Percentiles rank a stretch among this genome's conserved stretches.
Evolutionary conservation across 257 asterid species (phyloP).

Genomic region (Fraxinus quadrangulata): DNA sequence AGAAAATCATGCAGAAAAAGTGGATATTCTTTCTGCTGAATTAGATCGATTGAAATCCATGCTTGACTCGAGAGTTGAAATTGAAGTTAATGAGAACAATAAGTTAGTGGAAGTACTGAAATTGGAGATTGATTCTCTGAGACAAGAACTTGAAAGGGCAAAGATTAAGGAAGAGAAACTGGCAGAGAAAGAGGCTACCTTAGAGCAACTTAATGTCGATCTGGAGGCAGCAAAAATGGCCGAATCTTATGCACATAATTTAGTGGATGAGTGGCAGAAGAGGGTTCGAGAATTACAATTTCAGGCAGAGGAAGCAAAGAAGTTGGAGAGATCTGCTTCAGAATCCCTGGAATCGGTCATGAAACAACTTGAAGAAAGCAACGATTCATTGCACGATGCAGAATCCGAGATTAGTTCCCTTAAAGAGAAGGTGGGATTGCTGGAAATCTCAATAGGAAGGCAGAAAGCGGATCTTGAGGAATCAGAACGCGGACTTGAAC

Average conservation of each 20-base stretch:
- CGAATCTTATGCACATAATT: conserved; percentile 64
- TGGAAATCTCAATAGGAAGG: conserved; percentile 68
- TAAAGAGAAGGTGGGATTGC: conserved; percentile 71
- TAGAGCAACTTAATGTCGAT: conserved; percentile 82
- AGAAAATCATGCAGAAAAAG: conserved; percentile 65
- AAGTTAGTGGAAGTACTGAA: not conserved
- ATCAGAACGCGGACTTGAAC: conserved; percentile 51
- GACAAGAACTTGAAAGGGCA: conserved; percentile 37
- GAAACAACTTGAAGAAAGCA: conserved; percentile 83
- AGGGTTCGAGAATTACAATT: conserved; percentile 60
- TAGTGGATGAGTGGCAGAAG: conserved; percentile 74
- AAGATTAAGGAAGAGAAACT: conserved; percentile 52
- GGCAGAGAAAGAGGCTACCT: conserved; percentile 62
- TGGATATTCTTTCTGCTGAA: conserved; percentile 75
- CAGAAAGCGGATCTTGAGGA: conserved; percentile 75
- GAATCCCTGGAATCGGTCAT: conserved; percentile 75
- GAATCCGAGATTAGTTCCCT: conserved; percentile 69
- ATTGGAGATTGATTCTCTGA: conserved; percentile 20
- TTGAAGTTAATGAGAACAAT: conserved; percentile 29
- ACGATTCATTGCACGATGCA: conserved; percentile 69
- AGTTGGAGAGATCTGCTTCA: conserved; percentile 60
- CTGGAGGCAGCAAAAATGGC: conserved; percentile 90
- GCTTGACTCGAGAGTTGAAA: conserved; percentile 56
- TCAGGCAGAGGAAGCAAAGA: conserved; percentile 73
- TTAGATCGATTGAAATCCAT: conserved; percentile 63